Evolutionary conservation across 495 filamentous ascomycete species (phyloP), one percentile per base, ranked within the genome.

Genomic region (Viridothelium virens): DNA sequence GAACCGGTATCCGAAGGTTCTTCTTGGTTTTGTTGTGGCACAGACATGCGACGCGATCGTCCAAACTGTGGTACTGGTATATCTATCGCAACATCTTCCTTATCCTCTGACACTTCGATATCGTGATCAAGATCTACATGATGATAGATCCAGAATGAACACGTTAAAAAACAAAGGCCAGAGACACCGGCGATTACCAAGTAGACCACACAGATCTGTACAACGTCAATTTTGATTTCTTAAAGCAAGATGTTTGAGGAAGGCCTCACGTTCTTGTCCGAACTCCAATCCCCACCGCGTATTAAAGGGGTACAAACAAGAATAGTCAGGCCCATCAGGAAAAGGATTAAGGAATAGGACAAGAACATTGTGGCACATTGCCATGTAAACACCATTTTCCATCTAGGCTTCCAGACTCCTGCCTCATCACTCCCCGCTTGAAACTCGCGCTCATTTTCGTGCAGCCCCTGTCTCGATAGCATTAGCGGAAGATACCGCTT

Each of bases 311-410:
- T 66, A 47, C 70, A 74, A 25, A 73, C 68, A 39, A 70, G 70
- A 12, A 76, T 53, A 3, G 73, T 75, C 36, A 75, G 59, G 31
- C 74, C 74, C 4, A 68, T 63, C 37, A 76, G 62, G 44, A 71
- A 76, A 0, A 67, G 64, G 16, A 65, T 39, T 33, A 74, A 66
- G 0, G 73, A 73, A 59, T 76, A 76, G 1, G 71, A 70, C 34
- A 74, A 67, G 38, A 76, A 70, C 74, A 76, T 76, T 1, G 67
- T 64, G 11, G 71, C 70, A 9, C 70, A 70, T 61, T 76, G 74
- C 74, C 74, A 76, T 1, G 71, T 71, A 61, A 76, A 76, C 2
- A 75, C 69, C 74, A 76, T 70, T 39, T 69, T 72, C 70, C 69
- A 71, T 6, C 64, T 6, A 0, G 67, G 67, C 31, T n/a, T 66